Percentiles rank a stretch among this genome's conserved stretches.
phyloP scores from a whole-genome alignment of 225 moss, liverwort and hornwort species.

The Rhytidiadelphus loreus region DNA sequence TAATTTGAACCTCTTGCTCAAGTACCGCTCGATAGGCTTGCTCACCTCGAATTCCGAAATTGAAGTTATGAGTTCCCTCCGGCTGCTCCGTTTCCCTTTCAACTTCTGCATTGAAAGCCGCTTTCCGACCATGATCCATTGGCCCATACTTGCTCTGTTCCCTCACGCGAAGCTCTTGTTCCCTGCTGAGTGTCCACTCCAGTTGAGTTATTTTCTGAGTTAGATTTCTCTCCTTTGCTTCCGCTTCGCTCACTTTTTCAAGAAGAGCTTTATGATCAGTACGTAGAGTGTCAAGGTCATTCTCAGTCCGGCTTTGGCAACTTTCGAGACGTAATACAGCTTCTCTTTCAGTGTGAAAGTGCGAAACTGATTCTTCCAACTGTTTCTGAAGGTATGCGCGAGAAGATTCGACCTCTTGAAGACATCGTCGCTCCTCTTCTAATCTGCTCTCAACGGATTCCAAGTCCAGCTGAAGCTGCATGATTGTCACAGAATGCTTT shows the following conservation, averaged over 20 bases:
- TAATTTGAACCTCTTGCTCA: neutral
- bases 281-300: conserved; percentile 41
- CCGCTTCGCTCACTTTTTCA: conserved; percentile 15
- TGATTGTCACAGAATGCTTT: conserved; percentile 56
- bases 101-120: neutral
- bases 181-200: conserved; percentile 8
- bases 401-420: conserved; percentile 27
- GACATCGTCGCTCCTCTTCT: conserved; percentile 44
- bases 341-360: conserved; percentile 23
- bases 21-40: neutral
- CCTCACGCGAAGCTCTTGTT: conserved; percentile 3
- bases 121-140: neutral
- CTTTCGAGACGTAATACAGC: conserved; percentile 32
- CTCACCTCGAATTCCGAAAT: neutral
- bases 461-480: conserved; percentile 68
- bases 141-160: neutral
- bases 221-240: conserved; percentile 14
- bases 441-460: conserved; percentile 51
- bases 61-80: neutral
- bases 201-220: conserved; percentile 1
- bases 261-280: conserved; percentile 25
- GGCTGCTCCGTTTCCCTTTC: neutral
- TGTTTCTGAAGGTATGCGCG: conserved; percentile 22
- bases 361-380: conserved; percentile 25
- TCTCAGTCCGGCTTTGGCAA: conserved; percentile 1